Conservation (phyloP, 192 early-diverging fungal genomes). For the Cetraspora pellucida region DNA sequence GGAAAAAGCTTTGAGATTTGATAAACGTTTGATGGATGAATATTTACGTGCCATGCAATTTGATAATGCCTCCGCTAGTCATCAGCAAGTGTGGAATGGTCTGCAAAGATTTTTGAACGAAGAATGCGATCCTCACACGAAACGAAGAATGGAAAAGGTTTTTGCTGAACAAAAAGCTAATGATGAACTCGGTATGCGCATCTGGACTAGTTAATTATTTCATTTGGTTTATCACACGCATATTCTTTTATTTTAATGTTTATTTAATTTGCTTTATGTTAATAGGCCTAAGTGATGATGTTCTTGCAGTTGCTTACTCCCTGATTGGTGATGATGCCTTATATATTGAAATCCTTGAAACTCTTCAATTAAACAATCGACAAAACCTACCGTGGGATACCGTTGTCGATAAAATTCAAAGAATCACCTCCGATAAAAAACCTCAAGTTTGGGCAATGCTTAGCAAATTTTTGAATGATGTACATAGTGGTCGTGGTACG, state of each 20-base stretch:
- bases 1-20: constrained; percentile 36
- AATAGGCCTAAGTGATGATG: constrained; percentile 37
- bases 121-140: constrained; percentile 33
- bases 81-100: constrained; percentile 47
- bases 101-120: constrained; percentile 45
- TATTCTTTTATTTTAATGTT: too few species aligned
- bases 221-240: too few species aligned
- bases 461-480: constrained; percentile 39
- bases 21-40: constrained; percentile 38
- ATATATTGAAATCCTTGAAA: constrained; percentile 46
- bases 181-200: constrained; percentile 44
- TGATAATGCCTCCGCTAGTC: constrained; percentile 46
- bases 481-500: constrained; percentile 37
- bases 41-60: constrained; percentile 48
- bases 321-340: constrained; percentile 44
- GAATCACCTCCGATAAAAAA: constrained; percentile 35
- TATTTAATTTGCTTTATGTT: background rate
- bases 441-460: constrained; percentile 40
- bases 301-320: constrained; percentile 37
- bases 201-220: too few species aligned
- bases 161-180: constrained; percentile 48
- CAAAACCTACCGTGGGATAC: constrained; percentile 48
- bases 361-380: constrained; percentile 45
- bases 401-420: constrained; percentile 40
- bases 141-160: constrained; percentile 40